Evolutionary conservation across 345 rosid genomes (phyloP), one percentile per base, ranked within the genome.

Genomic region (Sisymbrium irio): DNA sequence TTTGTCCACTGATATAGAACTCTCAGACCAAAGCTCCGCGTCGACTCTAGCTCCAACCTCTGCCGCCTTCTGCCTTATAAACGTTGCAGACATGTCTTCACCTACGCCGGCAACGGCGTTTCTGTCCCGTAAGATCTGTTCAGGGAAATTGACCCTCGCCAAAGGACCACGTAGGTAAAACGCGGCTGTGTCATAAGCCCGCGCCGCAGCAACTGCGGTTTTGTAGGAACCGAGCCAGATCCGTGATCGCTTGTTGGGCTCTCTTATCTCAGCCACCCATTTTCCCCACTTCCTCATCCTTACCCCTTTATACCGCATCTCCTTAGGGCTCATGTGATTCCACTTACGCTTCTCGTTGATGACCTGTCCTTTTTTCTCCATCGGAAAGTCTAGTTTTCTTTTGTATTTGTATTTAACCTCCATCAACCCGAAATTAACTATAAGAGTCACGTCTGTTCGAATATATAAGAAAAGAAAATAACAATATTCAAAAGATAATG

Each of bases 231-330:
- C 92, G 57, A 89, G 70, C 90, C 96, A 89, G 37, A 89, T 84
- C 46, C 90, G 76, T 8, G 79, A 77, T 28, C 85, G 60, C 62
- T 85, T 83, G 54, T 82, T 82, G 2, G 89, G 92, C 53, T 81
- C 86, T 32, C 92, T 78, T 20, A 87, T 78, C 67, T 89, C 92
- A 12, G 92, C 90, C 12, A 87, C 92, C 96, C 96, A 89, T 63
- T 79, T 87, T 2, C 92, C 95, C 95, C 92, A 85, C 69, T 89
- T 87, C 64, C 96, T 78, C 83, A 84, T 84, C 85, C 96, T 80
- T 67, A 84, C 85, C 9, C 92, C 89, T 76, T 73, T 85, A 73
- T 67, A 85, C 7, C 83, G 74, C 37, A 71, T 71, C 20, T 20
- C 74, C 19, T 30, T 42, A 9, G 25, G 17, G 9, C 25, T 57